Evolutionary conservation across 2,329 filamentous ascomycete species (phyloP), one percentile per base, ranked within the genome.

Genomic region (Diaporthe sp.): DNA sequence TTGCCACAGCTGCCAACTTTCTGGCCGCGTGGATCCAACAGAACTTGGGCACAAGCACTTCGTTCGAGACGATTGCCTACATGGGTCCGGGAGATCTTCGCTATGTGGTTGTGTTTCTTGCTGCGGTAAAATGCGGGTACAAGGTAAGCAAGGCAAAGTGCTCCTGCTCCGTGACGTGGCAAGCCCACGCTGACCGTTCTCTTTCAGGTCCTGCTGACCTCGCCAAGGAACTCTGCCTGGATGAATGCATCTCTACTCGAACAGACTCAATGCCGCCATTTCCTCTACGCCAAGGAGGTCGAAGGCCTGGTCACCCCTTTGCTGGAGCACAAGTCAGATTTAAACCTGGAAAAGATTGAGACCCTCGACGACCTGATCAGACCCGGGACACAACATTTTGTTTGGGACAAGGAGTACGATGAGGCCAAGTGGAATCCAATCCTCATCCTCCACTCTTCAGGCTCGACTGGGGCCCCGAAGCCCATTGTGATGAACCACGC

Each of bases 401-500:
- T 31, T 0, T 79, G 75, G 68, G 58, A 78, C 12, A 78, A 77
- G n/a, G 65, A 72, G 8, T 79, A 75, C 39, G 74, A 75, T 34
- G 60, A 65, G 1, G 74, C 73, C 2, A 77, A 72, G 57, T 76
- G 72, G 65, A 75, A 79, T 17, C 78, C 78, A 22, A 74, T 77
- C 15, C 75, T 79, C 12, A 73, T 79, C 28, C 72, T 78, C 13
- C 77, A 78, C 44, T 79, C 78, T 20, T 78, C 78, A 2, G 78
- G 78, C 20, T 79, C 78, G 7, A 79, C 78, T 51, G 77, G 77
- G 2, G 55, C 70, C 10, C 78, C 78, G 4, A 79, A 77, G 67
- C 77, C 77, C 12, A 77, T 77, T 25, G 68, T 75, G 17, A 79
- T 79, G 75, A 79, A 76, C 47, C 77, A 79, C 22, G 78, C 74